Conservation (phyloP, 2,329 filamentous ascomycete genomes). For the Aspergillus sergii region DNA sequence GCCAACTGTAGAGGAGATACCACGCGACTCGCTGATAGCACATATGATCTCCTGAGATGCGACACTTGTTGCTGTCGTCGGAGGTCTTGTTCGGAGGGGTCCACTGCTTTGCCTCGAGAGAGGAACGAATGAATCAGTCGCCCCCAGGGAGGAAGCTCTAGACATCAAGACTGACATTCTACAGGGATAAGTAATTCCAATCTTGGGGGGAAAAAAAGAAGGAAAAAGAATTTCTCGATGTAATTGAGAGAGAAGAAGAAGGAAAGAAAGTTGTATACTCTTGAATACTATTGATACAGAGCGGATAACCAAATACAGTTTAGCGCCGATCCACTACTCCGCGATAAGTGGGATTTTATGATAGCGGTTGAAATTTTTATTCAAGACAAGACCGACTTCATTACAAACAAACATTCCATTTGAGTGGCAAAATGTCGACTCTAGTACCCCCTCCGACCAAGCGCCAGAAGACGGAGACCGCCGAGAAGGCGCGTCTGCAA, state of each 20-base stretch:
- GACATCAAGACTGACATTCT: slow-evolving; percentile 2
- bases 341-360: slow-evolving; percentile 24
- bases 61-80: slow-evolving; percentile 60
- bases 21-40: slow-evolving; percentile 84
- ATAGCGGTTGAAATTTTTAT: slow-evolving; percentile 16
- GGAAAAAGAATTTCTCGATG: background rate
- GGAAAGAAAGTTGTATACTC: background rate
- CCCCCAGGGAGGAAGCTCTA: slow-evolving; percentile 12
- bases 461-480: slow-evolving; percentile 75
- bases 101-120: slow-evolving; percentile 42
- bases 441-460: slow-evolving; percentile 83
- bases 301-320: slow-evolving; percentile 19
- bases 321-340: slow-evolving; percentile 19
- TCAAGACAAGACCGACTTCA: slow-evolving; percentile 4
- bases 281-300: slow-evolving; percentile 1
- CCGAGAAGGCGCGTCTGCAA: slow-evolving; percentile 72
- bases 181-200: background rate
- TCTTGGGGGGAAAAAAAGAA: background rate
- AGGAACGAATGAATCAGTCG: slow-evolving; percentile 23
- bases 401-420: slow-evolving; percentile 6
- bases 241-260: background rate
- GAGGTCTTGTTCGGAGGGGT: slow-evolving; percentile 53
- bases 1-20: slow-evolving; percentile 80
- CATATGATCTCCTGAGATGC: slow-evolving; percentile 77
- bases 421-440: slow-evolving; percentile 67